Evolutionary conservation across 2,329 filamentous ascomycete species (phyloP).

Genomic region (Fusarium sarcochroum): DNA sequence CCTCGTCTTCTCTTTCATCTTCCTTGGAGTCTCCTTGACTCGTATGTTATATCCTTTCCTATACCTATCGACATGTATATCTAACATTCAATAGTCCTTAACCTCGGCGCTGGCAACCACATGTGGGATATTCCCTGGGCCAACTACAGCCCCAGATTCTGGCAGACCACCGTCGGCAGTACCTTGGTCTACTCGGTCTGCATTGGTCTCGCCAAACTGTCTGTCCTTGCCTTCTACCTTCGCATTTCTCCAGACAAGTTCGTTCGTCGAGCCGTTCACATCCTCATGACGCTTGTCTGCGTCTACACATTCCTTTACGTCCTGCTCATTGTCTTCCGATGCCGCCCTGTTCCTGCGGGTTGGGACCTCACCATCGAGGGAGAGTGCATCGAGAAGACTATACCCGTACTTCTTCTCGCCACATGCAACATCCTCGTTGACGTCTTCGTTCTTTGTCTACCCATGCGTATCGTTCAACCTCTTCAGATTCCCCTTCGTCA

Average conservation of each 20-base stretch:
- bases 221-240: conserved; percentile 62
- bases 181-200: conserved; percentile 59
- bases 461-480: conserved; percentile 59
- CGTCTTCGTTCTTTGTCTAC: conserved; percentile 60
- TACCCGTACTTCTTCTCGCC: conserved; percentile 45
- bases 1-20: conserved; percentile 45
- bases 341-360: conserved; percentile 57
- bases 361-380: conserved; percentile 58
- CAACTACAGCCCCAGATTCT: conserved; percentile 44
- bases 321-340: conserved; percentile 57
- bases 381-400: conserved; percentile 57
- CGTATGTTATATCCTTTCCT: conserved; percentile 30
- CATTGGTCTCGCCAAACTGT: conserved; percentile 59
- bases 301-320: conserved; percentile 59
- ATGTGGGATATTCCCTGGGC: conserved; percentile 48
- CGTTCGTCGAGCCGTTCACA: conserved; percentile 43
- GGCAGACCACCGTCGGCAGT: conserved; percentile 53
- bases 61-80: rapidly evolving
- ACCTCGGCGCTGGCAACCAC: conserved; percentile 48
- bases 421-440: conserved; percentile 62
- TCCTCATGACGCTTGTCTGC: conserved; percentile 54
- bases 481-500: conserved; percentile 64
- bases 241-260: conserved; percentile 53
- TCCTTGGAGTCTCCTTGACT: conserved; percentile 41
- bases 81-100: conserved; percentile 38